Evolutionary conservation across 495 filamentous ascomycete genomes (phyloP), one percentile per base, ranked within the genome.

Genomic region (Xylaria nigripes): DNA sequence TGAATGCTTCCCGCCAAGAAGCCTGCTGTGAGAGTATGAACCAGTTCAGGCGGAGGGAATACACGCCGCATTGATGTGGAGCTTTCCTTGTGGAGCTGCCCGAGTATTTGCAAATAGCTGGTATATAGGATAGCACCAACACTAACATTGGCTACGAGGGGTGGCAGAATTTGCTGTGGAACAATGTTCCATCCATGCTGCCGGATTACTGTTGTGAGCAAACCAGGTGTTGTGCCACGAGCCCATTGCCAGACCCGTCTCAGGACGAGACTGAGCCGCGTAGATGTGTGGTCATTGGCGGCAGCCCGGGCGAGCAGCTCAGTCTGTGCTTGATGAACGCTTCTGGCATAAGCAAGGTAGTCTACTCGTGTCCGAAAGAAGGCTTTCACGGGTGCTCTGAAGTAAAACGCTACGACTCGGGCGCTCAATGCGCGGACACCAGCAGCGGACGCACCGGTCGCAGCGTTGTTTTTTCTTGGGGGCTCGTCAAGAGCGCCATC

Each of bases 361-460:
- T 96, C 90, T 57, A 96, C 88, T 50, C 90, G 74, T 3, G 85
- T 89, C 48, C 86, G 80, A 67, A 96, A 92, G 68, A 96, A 96
- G 3, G 89, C 85, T 67, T 94, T 94, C 25, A 88, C 83, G 2
- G 90, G 90, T 1, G 88, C 87, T 54, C 90, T 75, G 61, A 95
- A 96, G 68, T 93, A 96, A 60, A 95, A 94, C 22, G 89, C 83
- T 40, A 95, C 76, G 45, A 85, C 68, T 60, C 90, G 87, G 3
- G 88, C 82, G 60, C 82, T 87, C 51, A 94, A 62, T 23, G 90
- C 89, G 48, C 90, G 84, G 41, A 86, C 84, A 29, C 86, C 79
- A 9, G 90, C 90, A 13, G 89, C 89, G 24, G 87, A 86, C 6
- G 83, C 74, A 43, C 66, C 74, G 62, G 86, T 90, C 12, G 87